Evolutionary conservation across 2,329 filamentous ascomycete genomes (phyloP), one percentile per base, ranked within the genome.

Genomic region (Didymella pinodella): DNA sequence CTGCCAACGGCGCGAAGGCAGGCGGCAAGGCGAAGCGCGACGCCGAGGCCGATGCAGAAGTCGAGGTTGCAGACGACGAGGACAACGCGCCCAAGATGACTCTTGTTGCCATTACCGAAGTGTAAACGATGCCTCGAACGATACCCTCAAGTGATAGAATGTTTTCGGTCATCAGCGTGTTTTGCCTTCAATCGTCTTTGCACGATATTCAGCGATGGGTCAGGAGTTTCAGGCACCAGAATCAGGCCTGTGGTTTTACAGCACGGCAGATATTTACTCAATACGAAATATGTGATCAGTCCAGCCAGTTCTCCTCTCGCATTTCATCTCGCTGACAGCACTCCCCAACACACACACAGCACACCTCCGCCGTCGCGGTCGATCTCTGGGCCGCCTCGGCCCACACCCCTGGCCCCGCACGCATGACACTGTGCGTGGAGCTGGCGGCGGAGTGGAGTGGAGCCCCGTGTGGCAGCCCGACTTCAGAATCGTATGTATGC

Each of bases 51-150:
- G 32, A n/a, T 36, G 32, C 32, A 8, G 72, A 74, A 51, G 73
- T 72, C 20, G 73, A 74, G 45, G 72, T 73, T 20, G 70, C 73
- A 11, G 66, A 65, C 6, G 73, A 76, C 58, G 65, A 68, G 28
- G 57, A 56, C 14, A 71, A 75, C 43, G 65, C 67, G 48, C 75
- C 73, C 18, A 77, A 76, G 69, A 75, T 77, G 74, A 77, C 75
- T 14, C 68, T 77, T n/a, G 73, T 77, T 29, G 75, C 75, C 49
- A 77, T 77, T 59, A 77, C 74, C 14, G 74, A 77, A 58, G 73
- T 77, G 40, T 77, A 60, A 73, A 34, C 36, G 25, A 52, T 52
- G 48, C 48, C 43, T 51, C 25, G 31, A 41, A 41, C 20, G 38
- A 41, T 25, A 41, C 38, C 38, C 11, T 6, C 32, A 51, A 47